phyloP scores from a whole-genome alignment of 164 flowering plant genomes.

The Platanus orientalis region DNA sequence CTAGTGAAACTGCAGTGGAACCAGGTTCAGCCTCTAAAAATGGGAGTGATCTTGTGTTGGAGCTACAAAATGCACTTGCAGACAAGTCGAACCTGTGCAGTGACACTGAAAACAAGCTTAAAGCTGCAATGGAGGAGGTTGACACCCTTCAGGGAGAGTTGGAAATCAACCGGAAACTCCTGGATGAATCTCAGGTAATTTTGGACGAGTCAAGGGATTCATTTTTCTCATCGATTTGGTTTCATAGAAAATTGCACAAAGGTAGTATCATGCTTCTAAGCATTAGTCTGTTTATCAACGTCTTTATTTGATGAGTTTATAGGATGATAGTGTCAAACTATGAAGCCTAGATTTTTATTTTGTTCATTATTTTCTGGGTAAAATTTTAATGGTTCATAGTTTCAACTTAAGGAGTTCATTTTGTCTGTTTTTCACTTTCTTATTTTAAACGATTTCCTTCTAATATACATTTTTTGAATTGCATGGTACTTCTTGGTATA shows the following conservation, averaged over 20 bases:
- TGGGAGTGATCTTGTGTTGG: constrained; percentile 35
- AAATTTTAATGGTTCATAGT: no score
- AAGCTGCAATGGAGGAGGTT: constrained; percentile 63
- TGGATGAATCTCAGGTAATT: constrained; percentile 91
- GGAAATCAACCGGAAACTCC: constrained; percentile 65
- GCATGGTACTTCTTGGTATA: no score
- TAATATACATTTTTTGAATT: no score
- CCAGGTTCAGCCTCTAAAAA: constrained; percentile 31
- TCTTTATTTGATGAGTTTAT: no score
- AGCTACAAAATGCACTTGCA: constrained; percentile 53
- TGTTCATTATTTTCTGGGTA: no score
- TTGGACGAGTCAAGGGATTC: neutral
- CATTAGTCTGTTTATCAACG: neutral
- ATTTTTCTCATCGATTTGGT: neutral
- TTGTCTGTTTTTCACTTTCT: no score
- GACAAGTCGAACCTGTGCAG: constrained; percentile 52
- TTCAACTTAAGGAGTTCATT: no score
- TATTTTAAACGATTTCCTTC: no score
- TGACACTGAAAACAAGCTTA: constrained; percentile 62
- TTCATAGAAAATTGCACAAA: neutral
- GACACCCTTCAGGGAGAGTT: constrained; percentile 55
- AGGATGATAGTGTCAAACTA: no score
- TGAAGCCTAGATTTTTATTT: no score
- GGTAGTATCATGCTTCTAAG: neutral
- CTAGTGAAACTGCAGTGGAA: constrained; percentile 32